Conservation (phyloP, 805 yeast species). For the Nakazawaea populi region DNA sequence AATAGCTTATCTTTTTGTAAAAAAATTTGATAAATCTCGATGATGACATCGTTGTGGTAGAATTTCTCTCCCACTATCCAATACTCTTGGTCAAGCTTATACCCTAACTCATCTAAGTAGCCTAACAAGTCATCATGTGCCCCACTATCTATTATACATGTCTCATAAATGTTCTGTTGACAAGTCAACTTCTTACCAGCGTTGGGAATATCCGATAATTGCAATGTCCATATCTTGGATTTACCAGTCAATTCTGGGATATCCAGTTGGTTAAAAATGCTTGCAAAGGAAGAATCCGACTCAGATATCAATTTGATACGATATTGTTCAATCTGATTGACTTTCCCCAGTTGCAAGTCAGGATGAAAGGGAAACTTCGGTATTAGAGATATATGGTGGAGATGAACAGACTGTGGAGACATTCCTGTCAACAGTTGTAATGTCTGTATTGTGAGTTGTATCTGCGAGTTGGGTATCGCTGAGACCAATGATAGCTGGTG, state of each 20-base stretch:
- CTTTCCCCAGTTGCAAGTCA: conserved; percentile 48
- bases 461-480: conserved; percentile 34
- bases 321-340: conserved; percentile 52
- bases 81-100: conserved; percentile 54
- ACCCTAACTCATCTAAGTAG: conserved; percentile 61
- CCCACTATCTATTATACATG: conserved; percentile 40
- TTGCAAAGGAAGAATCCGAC: conserved; percentile 9
- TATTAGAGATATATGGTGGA: conserved; percentile 42
- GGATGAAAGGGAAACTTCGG: conserved; percentile 49
- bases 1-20: conserved; percentile 27
- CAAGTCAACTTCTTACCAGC: conserved; percentile 63
- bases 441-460: conserved; percentile 38
- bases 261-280: conserved; percentile 13
- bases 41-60: conserved; percentile 53
- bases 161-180: conserved; percentile 64
- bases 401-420: conserved; percentile 36
- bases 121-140: conserved; percentile 33
- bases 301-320: conserved; percentile 36
- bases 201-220: conserved; percentile 66
- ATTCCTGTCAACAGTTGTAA: conserved; percentile 49
- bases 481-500: conserved; percentile 47
- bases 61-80: conserved; percentile 58
- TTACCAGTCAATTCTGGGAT: conserved; percentile 14
- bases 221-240: conserved; percentile 51
- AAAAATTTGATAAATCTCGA: conserved; percentile 49